Percentiles rank a stretch among this genome's conserved stretches.
These are phyloP conservation scores for Colletotrichum sp. DNA, from an alignment of 2,329 filamentous ascomycete species.

Conservation along the genomic window DNA sequence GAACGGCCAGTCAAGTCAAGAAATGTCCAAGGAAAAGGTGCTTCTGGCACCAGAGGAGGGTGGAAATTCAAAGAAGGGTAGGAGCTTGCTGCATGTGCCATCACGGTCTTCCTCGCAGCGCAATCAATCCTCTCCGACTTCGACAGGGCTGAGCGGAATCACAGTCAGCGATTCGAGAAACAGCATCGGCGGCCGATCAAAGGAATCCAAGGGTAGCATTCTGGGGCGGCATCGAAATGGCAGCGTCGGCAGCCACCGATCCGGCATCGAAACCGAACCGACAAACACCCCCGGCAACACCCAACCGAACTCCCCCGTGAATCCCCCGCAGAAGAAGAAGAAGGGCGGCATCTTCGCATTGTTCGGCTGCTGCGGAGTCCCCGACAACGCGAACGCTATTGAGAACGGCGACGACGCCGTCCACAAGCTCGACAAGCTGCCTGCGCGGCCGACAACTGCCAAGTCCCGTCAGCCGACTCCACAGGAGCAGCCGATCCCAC, in stretches of 20 bases:
- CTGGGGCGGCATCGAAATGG: slow-evolving; percentile 68
- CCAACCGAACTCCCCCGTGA: slow-evolving; percentile 57
- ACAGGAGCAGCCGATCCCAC: slow-evolving; percentile 44
- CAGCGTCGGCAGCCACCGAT: slow-evolving; percentile 70
- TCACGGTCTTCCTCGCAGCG: slow-evolving; percentile 68
- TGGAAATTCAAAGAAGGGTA: slow-evolving; percentile 51
- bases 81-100: slow-evolving; percentile 61
- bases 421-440: slow-evolving; percentile 64
- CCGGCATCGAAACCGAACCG: slow-evolving; percentile 55
- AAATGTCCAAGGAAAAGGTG: slow-evolving; percentile 50
- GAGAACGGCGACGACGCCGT: slow-evolving; percentile 58
- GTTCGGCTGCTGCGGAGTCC: slow-evolving; percentile 70
- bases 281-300: slow-evolving; percentile 54
- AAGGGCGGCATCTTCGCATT: slow-evolving; percentile 63
- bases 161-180: slow-evolving; percentile 64
- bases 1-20: slow-evolving; percentile 32
- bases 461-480: slow-evolving; percentile 59
- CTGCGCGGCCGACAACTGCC: slow-evolving; percentile 57
- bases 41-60: slow-evolving; percentile 46
- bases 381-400: slow-evolving; percentile 61
- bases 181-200: slow-evolving; percentile 68
- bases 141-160: slow-evolving; percentile 64
- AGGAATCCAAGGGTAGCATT: slow-evolving; percentile 69
- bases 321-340: slow-evolving; percentile 58
- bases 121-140: slow-evolving; percentile 63